These are phyloP conservation scores for Beta macrorhiza DNA, from an alignment of 179 eudicot genomes.

Conservation along the genomic window DNA sequence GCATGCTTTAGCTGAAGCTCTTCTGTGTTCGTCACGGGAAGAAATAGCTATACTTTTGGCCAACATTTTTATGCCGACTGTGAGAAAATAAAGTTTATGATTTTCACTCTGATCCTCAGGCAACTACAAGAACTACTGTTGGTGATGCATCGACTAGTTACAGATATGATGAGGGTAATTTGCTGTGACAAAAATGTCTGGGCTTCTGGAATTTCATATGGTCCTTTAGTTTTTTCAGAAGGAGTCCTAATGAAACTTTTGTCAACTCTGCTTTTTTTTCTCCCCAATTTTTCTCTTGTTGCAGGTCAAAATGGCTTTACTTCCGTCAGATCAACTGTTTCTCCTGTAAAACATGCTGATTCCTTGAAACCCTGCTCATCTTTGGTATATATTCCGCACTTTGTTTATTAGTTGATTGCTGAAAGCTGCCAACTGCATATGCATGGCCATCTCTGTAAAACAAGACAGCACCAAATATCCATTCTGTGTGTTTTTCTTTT, in stretches of 20 bases:
- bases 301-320: slow-evolving; percentile 35
- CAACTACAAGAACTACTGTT: slow-evolving; percentile 26
- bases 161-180: slow-evolving; percentile 43
- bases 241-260: background rate
- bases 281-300: slow-evolving; percentile 3
- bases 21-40: slow-evolving; percentile 37
- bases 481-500: background rate
- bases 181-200: background rate
- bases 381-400: slow-evolving; percentile 49
- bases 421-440: background rate
- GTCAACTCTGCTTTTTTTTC: background rate
- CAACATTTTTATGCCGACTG: slow-evolving; percentile 59
- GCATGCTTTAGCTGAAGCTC: slow-evolving; percentile 51
- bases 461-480: no score
- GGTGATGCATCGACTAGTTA: slow-evolving; percentile 33
- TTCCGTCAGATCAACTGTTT: slow-evolving; percentile 1
- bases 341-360: slow-evolving; percentile 16
- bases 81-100: slow-evolving; percentile 61
- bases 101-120: slow-evolving; percentile 30
- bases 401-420: slow-evolving; percentile 1
- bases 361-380: slow-evolving; percentile 41
- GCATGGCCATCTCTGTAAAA: no score
- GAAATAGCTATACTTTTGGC: slow-evolving; percentile 59
- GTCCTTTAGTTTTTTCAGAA: background rate
- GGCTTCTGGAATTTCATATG: slow-evolving; percentile 6